Percentiles rank a stretch among this genome's conserved stretches.
Conservation (phyloP, 1,284 basidiomycete genomes). For the Exobasidium rhododendri region DNA sequence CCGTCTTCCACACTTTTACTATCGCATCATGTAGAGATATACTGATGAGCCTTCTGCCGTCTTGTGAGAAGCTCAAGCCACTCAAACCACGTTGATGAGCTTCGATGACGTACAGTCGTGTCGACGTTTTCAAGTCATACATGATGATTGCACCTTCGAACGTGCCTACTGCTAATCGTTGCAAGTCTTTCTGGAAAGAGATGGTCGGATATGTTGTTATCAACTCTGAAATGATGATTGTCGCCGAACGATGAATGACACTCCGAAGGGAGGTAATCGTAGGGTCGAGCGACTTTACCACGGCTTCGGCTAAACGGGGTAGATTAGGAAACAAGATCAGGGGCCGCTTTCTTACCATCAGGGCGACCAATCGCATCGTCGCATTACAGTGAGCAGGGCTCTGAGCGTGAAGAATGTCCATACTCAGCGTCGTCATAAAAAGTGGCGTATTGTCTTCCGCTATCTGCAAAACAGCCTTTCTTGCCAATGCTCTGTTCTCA, state of each 20-base stretch:
- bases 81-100: conserved; percentile 61
- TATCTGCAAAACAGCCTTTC: conserved; percentile 77
- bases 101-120: conserved; percentile 88
- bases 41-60: conserved; percentile 83
- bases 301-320: conserved; percentile 84
- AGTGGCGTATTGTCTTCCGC: conserved; percentile 78
- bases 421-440: conserved; percentile 89
- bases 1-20: conserved; percentile 56
- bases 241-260: conserved; percentile 82
- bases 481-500: conserved; percentile 58
- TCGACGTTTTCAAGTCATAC: conserved; percentile 95
- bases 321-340: conserved; percentile 79
- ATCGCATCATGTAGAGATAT: conserved; percentile 75
- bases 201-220: conserved; percentile 78
- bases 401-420: conserved; percentile 81
- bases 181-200: conserved; percentile 79
- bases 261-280: conserved; percentile 78
- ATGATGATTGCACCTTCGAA: conserved; percentile 78
- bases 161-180: conserved; percentile 88
- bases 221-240: conserved; percentile 78
- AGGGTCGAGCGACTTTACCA: conserved; percentile 93
- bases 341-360: conserved; percentile 88
- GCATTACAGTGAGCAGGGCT: conserved; percentile 76
- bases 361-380: conserved; percentile 88
- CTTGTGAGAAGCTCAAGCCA: conserved; percentile 67